Conservation (phyloP, 2,329 filamentous ascomycete species). For the Coniochaeta ligniaria region DNA sequence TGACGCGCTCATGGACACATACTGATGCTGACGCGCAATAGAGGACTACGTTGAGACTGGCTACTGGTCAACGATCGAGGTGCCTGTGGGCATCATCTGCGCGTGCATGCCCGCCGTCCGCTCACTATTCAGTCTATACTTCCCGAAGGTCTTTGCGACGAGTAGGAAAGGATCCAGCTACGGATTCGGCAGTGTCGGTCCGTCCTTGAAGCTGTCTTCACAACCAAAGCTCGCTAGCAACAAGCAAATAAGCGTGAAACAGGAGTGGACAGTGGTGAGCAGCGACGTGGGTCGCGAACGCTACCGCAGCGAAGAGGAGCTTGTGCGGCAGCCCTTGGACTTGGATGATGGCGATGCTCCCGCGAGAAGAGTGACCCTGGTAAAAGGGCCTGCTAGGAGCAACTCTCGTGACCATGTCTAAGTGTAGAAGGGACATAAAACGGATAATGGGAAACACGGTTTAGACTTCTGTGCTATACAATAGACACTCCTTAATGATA, state of each 20-base stretch:
- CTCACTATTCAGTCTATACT: constrained; percentile 18
- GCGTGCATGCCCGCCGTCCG: constrained; percentile 24
- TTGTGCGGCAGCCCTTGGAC: not conserved
- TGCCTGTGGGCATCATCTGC: constrained; percentile 22
- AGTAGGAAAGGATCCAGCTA: constrained; percentile 8
- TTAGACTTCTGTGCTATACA: no score
- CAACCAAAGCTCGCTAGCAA: constrained; percentile 4
- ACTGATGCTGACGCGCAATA: not conserved
- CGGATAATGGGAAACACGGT: no score
- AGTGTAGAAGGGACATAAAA: not conserved
- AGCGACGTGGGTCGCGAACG: constrained; percentile 2
- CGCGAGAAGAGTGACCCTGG: not conserved
- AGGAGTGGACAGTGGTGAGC: constrained; percentile 23
- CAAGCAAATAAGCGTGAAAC: constrained; percentile 19
- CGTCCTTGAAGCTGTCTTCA: constrained; percentile 8
- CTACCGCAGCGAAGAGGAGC: not conserved
- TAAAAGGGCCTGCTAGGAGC: constrained; percentile 9
- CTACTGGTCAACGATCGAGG: constrained; percentile 25
- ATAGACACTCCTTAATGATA: no score
- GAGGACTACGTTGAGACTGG: constrained; percentile 12
- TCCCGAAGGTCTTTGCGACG: constrained; percentile 19
- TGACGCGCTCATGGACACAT: not conserved
- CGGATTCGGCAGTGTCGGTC: not conserved
- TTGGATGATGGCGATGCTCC: not conserved
- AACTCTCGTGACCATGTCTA: not conserved